Percentiles rank a stretch among this genome's conserved stretches.
These are phyloP conservation scores for Rhinocladiella similis DNA, from an alignment of 2,329 filamentous ascomycete genomes.

Conservation along the genomic window DNA sequence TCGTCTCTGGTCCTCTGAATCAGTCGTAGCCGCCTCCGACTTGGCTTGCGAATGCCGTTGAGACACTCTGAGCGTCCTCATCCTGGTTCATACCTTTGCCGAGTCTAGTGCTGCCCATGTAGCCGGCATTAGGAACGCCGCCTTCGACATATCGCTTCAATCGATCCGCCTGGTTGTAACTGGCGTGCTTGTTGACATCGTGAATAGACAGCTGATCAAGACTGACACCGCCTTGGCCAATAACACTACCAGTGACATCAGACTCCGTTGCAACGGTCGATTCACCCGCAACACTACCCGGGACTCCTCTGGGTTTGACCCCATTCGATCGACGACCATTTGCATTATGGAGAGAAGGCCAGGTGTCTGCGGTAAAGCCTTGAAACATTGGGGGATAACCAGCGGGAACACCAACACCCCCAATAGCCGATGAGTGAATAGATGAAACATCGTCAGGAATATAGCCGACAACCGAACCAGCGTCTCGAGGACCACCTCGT, in stretches of 20 bases:
- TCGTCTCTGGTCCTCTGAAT: slow-evolving; percentile 32
- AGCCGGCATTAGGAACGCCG: slow-evolving; percentile 67
- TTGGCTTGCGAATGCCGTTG: slow-evolving; percentile 95
- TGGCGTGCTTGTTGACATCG: slow-evolving; percentile 69
- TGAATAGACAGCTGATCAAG: slow-evolving; percentile 71
- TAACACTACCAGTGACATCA: slow-evolving; percentile 76
- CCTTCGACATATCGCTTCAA: slow-evolving; percentile 93
- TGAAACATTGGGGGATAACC: slow-evolving; percentile 96
- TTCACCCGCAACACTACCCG: slow-evolving; percentile 84
- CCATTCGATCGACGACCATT: slow-evolving; percentile 63
- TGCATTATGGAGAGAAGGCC: slow-evolving; percentile 75
- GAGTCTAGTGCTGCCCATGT: slow-evolving; percentile 59
- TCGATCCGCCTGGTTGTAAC: slow-evolving; percentile 80
- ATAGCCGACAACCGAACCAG: slow-evolving; percentile 88
- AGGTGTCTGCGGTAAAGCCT: slow-evolving; percentile 80
- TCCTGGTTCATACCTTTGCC: slow-evolving; percentile 61
- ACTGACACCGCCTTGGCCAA: slow-evolving; percentile 83
- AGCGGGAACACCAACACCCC: slow-evolving; percentile 75
- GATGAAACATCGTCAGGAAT: slow-evolving; percentile 97
- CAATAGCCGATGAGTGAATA: slow-evolving; percentile 87
- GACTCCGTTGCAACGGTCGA: slow-evolving; percentile 90
- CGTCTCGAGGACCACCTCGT: slow-evolving; percentile 59
- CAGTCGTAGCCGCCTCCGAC: slow-evolving; percentile 69
- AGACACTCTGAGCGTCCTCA: slow-evolving; percentile 93
- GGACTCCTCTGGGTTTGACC: slow-evolving; percentile 64